Base-by-base conservation (phyloP, 1,284 basidiomycete genomes). In the Omphalotus olearius region DNA sequence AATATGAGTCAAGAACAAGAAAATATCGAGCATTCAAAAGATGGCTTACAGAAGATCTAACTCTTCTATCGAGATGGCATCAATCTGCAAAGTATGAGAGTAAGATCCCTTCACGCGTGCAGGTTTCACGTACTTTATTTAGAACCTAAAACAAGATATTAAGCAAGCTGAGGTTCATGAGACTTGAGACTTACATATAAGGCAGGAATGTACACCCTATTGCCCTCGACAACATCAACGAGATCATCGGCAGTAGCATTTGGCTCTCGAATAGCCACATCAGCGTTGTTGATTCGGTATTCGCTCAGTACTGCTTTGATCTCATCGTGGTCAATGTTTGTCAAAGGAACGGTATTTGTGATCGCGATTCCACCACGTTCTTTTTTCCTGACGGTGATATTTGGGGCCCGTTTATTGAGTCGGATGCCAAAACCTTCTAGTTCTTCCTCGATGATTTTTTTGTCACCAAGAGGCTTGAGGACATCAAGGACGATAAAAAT, bases 401-500 rank as follows among this genome's bases (percentile, higher is more conserved):
- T 82, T 52, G 97, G 97, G 1, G 96, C 93, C 60, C 85, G 84
- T 72, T 98, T 98, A 76, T 99, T 99, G 53, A 99, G 76, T 44
- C 95, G 82, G 61, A 98, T 98, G 6, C 96, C 96, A 60, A 98
- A 98, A 26, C 94, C 94, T 78, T 99, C 96, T 57, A 99, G 70
- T 69, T 99, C 96, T 41, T 78, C 67, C 68, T 97, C 93, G 56
- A 99, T 91, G 62, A 97, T 74, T 51, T 83, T 88, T 65, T 99
- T 93, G 75, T 99, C 96, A 40, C 88, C 89, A 20, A 99, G 80
- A 10, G 97, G 97, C 72, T 99, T 99, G 38, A 97, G 81, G 11
- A 99, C 97, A 64, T 99, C 97, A 38, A 99, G 82, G 26, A 99
- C 91, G 66, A 99, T 98, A 69, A 98, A 99, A 59, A 99, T 98